Evolutionary conservation across 2,329 filamentous ascomycete genomes (phyloP).

Genomic region (Mycosphaerella arachidis): DNA sequence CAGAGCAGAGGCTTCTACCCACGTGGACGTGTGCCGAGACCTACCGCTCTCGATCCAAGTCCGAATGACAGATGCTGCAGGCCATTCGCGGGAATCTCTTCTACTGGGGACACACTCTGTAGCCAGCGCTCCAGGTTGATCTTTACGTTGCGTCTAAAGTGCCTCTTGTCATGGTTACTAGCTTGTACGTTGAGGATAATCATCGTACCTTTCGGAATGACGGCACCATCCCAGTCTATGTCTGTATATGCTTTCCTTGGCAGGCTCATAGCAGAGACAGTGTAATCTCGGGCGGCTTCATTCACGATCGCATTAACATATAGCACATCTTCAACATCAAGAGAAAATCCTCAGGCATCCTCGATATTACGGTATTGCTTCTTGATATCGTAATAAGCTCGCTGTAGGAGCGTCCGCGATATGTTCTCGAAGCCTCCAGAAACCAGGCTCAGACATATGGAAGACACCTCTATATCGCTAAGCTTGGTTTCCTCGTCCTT

Average conservation of each 20-base stretch:
- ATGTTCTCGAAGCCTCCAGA: constrained; percentile 54
- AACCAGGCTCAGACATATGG: constrained; percentile 51
- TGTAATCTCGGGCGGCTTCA: constrained; percentile 52
- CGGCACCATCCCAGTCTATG: constrained; percentile 46
- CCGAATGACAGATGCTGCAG: constrained; percentile 50
- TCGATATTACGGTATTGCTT: constrained; percentile 43
- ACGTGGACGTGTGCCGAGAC: background rate
- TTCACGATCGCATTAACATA: constrained; percentile 49
- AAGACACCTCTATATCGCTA: constrained; percentile 50
- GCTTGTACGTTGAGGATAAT: constrained; percentile 54
- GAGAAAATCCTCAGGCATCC: constrained; percentile 44
- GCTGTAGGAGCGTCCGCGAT: constrained; percentile 51
- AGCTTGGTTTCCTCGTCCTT: constrained; percentile 53
- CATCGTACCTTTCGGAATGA: constrained; percentile 52
- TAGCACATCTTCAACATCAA: constrained; percentile 46
- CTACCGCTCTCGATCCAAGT: constrained; percentile 45
- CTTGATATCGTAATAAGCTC: constrained; percentile 50
- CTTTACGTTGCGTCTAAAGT: constrained; percentile 45
- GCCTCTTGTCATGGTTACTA: constrained; percentile 49
- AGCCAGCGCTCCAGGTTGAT: constrained; percentile 50
- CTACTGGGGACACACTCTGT: constrained; percentile 32
- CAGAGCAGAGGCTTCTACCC: background rate
- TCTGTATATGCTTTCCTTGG: constrained; percentile 50
- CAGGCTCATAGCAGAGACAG: constrained; percentile 50
- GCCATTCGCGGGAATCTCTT: constrained; percentile 29